A percentile compares a stretch with the other conserved stretches of the same genome.
Conservation (phyloP, 2,329 filamentous ascomycete species). For the Cordyceps farinosa region DNA sequence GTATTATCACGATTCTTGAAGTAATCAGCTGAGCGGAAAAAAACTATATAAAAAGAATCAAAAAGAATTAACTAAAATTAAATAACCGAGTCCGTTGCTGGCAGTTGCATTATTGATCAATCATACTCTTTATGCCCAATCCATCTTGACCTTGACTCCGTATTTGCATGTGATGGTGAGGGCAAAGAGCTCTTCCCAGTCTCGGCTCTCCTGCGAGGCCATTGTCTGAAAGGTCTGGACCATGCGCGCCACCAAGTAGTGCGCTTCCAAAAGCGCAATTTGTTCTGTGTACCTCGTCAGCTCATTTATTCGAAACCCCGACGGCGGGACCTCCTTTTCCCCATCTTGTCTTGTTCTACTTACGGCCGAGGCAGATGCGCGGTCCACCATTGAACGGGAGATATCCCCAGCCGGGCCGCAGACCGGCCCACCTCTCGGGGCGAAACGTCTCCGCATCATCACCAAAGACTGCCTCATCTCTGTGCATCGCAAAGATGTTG, state of each 20-base stretch:
- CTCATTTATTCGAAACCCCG: neutral
- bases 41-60: neutral
- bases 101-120: neutral
- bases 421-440: slow-evolving; percentile 38
- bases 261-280: slow-evolving; percentile 33
- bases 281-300: slow-evolving; percentile 28
- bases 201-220: slow-evolving; percentile 27
- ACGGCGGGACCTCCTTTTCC: no score
- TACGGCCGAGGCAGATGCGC: slow-evolving; percentile 36
- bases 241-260: slow-evolving; percentile 34
- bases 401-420: slow-evolving; percentile 44
- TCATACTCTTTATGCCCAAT: neutral
- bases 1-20: neutral
- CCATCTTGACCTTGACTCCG: slow-evolving; percentile 25
- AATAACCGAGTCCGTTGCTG: neutral
- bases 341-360: slow-evolving; percentile 17
- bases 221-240: slow-evolving; percentile 31
- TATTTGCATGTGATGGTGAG: slow-evolving; percentile 34
- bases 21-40: neutral
- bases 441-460: slow-evolving; percentile 37
- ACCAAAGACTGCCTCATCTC: slow-evolving; percentile 37
- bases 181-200: slow-evolving; percentile 35
- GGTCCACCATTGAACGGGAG: slow-evolving; percentile 48
- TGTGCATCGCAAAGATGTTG: slow-evolving; percentile 41
- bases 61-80: neutral